These are phyloP conservation scores for Vigna nakashimae DNA, from an alignment of 306 rosid genomes.

Conservation along the genomic window DNA sequence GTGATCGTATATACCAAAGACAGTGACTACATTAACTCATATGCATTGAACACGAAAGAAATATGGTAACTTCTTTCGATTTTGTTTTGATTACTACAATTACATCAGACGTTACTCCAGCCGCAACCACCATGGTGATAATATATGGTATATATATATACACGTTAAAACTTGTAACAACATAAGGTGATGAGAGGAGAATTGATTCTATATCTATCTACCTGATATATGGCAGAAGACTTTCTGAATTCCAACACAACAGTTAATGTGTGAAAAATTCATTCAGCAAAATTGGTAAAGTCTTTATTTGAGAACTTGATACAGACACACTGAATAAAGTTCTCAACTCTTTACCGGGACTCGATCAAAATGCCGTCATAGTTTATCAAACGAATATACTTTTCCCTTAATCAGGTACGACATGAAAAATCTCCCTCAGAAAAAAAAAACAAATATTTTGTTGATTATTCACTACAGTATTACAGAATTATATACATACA, in stretches of 20 bases:
- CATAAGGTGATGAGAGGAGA: constrained; percentile 1
- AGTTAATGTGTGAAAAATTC: constrained; percentile 1
- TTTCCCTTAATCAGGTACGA: constrained; percentile 10
- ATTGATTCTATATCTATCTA: constrained; percentile 15
- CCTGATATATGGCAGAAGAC: constrained; percentile 30
- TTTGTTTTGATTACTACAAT: constrained; percentile 23
- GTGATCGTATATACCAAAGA: constrained; percentile 17
- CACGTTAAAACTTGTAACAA: constrained; percentile 27
- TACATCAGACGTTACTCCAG: not conserved
- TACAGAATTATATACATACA: not conserved
- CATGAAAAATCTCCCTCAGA: constrained; percentile 26
- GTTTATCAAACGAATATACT: constrained; percentile 38
- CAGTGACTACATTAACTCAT: constrained; percentile 3
- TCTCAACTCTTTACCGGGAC: constrained; percentile 31
- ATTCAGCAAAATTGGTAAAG: constrained; percentile 23
- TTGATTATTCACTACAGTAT: constrained; percentile 18
- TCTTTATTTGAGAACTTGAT: constrained; percentile 9
- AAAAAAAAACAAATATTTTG: not conserved
- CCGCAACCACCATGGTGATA: not conserved
- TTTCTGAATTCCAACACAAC: not conserved
- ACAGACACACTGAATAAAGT: constrained; percentile 35
- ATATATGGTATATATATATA: constrained; percentile 33
- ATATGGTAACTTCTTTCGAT: constrained; percentile 6
- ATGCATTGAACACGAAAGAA: constrained; percentile 12
- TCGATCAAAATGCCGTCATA: constrained; percentile 26